phyloP scores from a whole-genome alignment of 306 rosid genomes.

The Cyclanthera cordifolia region DNA sequence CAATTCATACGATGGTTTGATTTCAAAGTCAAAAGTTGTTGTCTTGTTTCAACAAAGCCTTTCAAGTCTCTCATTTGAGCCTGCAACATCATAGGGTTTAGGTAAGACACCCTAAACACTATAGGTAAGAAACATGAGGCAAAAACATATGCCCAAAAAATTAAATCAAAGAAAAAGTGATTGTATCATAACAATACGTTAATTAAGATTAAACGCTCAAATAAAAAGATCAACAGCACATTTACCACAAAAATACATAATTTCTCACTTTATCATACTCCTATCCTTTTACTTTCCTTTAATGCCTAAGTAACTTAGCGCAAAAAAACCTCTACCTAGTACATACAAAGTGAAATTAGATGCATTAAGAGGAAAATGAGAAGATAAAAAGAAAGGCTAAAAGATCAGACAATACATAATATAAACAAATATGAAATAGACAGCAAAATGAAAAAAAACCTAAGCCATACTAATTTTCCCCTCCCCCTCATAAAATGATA shows the following conservation, averaged over 20 bases:
- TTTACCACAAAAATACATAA: neutral
- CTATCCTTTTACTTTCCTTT: neutral
- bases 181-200: neutral
- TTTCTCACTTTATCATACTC: neutral
- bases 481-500: neutral
- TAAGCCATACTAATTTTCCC: neutral
- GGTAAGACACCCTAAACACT: too few species aligned
- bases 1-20: constrained; percentile 99
- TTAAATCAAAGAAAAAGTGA: neutral
- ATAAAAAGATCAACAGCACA: neutral
- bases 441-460: neutral
- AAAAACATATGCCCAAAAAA: neutral
- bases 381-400: neutral
- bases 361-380: neutral
- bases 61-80: constrained; percentile 96
- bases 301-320: neutral
- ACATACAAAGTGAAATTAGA: neutral
- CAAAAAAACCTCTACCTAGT: neutral
- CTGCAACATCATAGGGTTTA: constrained; percentile 25
- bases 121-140: constrained; percentile 17
- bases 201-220: neutral
- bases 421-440: neutral
- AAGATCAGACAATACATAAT: neutral
- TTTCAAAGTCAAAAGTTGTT: constrained; percentile 77
- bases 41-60: constrained; percentile 98